A percentile compares a stretch with the other conserved stretches of the same genome.
Evolutionary conservation across 2,329 filamentous ascomycete genomes (phyloP).

Genomic region (Pseudofabraea citricarpa): DNA sequence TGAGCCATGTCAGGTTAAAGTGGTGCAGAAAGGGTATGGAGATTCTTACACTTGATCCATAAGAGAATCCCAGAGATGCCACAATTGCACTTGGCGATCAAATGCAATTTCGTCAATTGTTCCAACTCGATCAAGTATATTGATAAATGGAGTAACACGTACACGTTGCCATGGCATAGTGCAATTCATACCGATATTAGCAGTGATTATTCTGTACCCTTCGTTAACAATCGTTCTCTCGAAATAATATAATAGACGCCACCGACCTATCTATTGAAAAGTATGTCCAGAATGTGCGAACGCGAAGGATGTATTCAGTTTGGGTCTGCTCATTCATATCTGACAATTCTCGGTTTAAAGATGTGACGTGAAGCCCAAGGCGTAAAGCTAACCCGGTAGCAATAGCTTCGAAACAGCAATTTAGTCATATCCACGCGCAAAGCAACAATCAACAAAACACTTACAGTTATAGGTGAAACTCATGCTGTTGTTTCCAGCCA

Average conservation of each 20-base stretch:
- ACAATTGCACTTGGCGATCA: conserved; percentile 9
- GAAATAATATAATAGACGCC: background rate
- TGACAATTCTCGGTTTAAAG: no score
- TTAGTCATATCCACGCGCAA: no score
- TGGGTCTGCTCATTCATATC: no score
- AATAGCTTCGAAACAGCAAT: background rate
- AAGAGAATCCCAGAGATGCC: conserved; percentile 15
- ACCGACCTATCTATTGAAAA: conserved; percentile 13
- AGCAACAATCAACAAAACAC: no score
- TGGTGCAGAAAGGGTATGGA: background rate
- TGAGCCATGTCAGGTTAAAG: background rate
- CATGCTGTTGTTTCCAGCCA: conserved; percentile 8
- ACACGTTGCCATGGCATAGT: conserved; percentile 14
- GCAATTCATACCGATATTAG: conserved; percentile 13
- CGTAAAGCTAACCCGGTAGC: conserved; percentile 3
- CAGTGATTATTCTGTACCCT: conserved; percentile 7
- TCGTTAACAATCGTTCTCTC: background rate
- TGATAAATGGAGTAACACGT: conserved; percentile 4
- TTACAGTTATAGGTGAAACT: conserved; percentile 7
- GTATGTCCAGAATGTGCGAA: conserved; percentile 13
- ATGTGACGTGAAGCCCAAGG: conserved; percentile 6
- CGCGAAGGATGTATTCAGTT: conserved; percentile 1
- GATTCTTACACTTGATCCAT: conserved; percentile 10
- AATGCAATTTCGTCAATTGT: conserved; percentile 10
- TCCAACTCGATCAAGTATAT: background rate